Evolutionary conservation across 192 early-diverging fungal genomes (phyloP).

Genomic region (Entomortierella parvispora): DNA sequence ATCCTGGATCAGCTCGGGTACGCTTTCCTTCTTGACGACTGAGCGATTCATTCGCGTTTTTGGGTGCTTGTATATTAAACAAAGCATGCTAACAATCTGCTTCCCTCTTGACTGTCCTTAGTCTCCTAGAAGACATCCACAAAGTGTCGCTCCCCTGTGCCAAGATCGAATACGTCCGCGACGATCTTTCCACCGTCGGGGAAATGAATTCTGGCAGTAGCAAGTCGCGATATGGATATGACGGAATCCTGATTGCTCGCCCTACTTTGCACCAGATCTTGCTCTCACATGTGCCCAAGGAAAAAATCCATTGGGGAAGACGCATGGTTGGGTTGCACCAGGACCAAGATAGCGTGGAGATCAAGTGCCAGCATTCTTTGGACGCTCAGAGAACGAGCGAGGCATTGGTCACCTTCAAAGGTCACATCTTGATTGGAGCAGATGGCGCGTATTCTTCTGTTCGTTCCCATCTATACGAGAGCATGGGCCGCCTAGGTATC

Average conservation of each 20-base stretch:
- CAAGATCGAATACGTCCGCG: constrained; percentile 29
- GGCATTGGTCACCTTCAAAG: neutral
- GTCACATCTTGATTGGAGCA: constrained; percentile 12
- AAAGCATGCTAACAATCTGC: too few relatives aligned
- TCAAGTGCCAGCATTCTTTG: too few relatives aligned
- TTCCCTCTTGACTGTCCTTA: neutral
- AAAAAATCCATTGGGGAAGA: too few relatives aligned
- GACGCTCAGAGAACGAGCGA: neutral
- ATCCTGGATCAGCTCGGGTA: constrained; percentile 27
- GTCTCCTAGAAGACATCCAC: constrained; percentile 16
- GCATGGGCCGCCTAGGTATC: constrained; percentile 10
- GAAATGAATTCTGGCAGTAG: constrained; percentile 18
- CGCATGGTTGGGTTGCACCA: too few relatives aligned
- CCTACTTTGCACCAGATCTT: too few relatives aligned
- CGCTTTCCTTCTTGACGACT: too few relatives aligned
- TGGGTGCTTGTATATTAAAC: too few relatives aligned
- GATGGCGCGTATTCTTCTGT: constrained; percentile 29
- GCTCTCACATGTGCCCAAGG: too few relatives aligned
- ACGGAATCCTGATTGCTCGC: too few relatives aligned
- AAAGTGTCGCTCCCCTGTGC: constrained; percentile 5
- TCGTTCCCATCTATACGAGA: constrained; percentile 10
- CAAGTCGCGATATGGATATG: constrained; percentile 13
- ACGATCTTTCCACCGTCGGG: constrained; percentile 22
- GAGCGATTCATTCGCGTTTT: too few relatives aligned
- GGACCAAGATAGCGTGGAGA: neutral